Conservation (phyloP, 2,329 filamentous ascomycete genomes). For the Stachybotrys chlorohalonatus region DNA sequence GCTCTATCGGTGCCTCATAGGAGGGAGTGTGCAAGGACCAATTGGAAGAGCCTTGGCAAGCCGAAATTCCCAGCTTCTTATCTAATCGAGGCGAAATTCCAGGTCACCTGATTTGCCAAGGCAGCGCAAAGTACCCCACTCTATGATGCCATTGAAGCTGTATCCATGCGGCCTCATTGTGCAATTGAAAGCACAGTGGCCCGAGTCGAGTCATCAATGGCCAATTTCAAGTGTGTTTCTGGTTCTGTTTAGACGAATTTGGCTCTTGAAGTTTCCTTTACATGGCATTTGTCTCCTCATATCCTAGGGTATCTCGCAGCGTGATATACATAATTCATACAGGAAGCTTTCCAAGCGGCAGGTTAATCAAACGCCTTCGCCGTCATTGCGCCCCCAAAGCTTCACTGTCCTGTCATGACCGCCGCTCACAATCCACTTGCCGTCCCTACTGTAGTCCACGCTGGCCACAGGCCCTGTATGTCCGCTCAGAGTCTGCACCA, state of each 20-base stretch:
- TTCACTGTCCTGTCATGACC: constrained; percentile 94
- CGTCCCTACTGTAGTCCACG: constrained; percentile 78
- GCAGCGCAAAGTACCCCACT: neutral
- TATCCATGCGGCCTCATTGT: too few relatives aligned
- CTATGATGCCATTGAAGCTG: neutral
- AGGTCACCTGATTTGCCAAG: neutral
- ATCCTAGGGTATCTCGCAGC: constrained; percentile 15
- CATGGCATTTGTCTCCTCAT: neutral
- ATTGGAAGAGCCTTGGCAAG: neutral
- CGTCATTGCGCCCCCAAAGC: constrained; percentile 84
- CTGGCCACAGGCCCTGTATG: constrained; percentile 90
- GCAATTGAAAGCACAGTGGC: too few relatives aligned
- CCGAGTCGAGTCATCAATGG: too few relatives aligned
- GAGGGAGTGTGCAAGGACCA: neutral
- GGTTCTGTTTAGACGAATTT: too few relatives aligned
- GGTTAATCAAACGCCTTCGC: constrained; percentile 35
- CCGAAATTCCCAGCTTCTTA: neutral
- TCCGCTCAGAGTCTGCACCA: constrained; percentile 78
- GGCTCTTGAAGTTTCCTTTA: too few relatives aligned
- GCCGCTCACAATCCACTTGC: constrained; percentile 87
- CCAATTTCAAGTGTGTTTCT: too few relatives aligned
- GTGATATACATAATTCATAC: constrained; percentile 8
- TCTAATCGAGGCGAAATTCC: neutral
- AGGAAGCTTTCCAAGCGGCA: constrained; percentile 3
- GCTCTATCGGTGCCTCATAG: neutral